Evolutionary conservation across 345 rosid genomes (phyloP), one percentile per base, ranked within the genome.

Genomic region (Sonneratia alba): DNA sequence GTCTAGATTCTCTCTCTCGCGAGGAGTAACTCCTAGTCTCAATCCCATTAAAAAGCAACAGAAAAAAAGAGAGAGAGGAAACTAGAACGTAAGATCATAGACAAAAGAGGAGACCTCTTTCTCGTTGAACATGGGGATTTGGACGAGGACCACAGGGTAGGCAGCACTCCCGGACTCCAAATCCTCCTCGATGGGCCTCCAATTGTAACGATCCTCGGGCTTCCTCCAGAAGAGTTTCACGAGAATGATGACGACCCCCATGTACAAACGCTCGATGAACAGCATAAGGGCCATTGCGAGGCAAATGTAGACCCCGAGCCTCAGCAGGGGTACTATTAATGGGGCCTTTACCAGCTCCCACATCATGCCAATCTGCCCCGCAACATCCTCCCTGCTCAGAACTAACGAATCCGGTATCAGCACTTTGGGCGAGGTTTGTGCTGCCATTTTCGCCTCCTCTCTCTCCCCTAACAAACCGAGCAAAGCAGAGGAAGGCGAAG

Each of bases 121-220:
- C 79, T 96, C 99, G 75, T 96, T 96, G 85, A 85, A 96, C 99
- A 96, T 96, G 74, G 99, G 99, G 87, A 96, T 92, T 92, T 96
- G 99, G 24, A 96, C 68, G 38, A 96, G 93, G 72, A 92, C 97
- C 0, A 85, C 79, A 0, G 99, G 99, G 82, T 88, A 96, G 78
- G 86, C 85, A 2, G 91, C 82, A 77, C 71, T 81, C 0, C 98
- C 99, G 27, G 84, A 75, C 75, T 96, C 99, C 40, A 82, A 76
- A 70, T 40, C 99, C 13, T 96, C 99, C 36, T 91, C 84, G 57
- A 96, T 75, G 24, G 87, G 70, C 47, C 86, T 83, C 79, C 90
- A 92, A 0, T 91, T 89, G 88, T 91, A 96, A 45, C 98, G 93
- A 76, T 91, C 81, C 34, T 86, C 86, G 0, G 98, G 99, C 70